phyloP scores from a whole-genome alignment of 768 basidiomycete genomes.

The Boletales sp. region DNA sequence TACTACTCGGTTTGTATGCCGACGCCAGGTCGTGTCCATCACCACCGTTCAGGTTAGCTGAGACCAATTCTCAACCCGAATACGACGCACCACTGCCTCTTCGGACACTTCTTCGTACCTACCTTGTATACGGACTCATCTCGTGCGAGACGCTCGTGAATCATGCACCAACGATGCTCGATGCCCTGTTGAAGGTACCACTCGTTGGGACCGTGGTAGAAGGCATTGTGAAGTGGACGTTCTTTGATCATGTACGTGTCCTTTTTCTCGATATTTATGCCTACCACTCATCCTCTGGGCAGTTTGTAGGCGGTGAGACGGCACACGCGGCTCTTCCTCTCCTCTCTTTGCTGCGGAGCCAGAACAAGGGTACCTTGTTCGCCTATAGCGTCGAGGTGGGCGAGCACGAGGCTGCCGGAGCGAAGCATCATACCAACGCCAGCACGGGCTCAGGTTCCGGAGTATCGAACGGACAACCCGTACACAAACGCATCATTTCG shows the following conservation, averaged over 20 bases:
- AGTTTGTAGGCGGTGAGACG: conserved; percentile 91
- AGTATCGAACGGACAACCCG: conserved; percentile 22
- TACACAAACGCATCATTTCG: conserved; percentile 61
- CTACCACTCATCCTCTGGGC: not conserved
- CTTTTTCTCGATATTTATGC: not conserved
- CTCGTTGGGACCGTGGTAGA: conserved; percentile 61
- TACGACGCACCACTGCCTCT: conserved; percentile 23
- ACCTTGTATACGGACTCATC: conserved; percentile 78
- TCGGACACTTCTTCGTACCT: conserved; percentile 57
- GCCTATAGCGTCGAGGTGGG: conserved; percentile 87
- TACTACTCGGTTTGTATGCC: conserved; percentile 18
- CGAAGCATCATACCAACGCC: no score
- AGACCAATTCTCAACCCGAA: not conserved
- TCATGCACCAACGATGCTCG: conserved; percentile 62
- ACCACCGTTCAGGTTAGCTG: conserved; percentile 15
- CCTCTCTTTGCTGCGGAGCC: conserved; percentile 55
- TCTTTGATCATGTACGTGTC: conserved; percentile 72
- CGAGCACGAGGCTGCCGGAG: conserved; percentile 45
- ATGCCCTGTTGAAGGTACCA: conserved; percentile 46
- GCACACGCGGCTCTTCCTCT: conserved; percentile 65
- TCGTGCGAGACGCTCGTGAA: conserved; percentile 78
- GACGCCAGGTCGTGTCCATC: conserved; percentile 26
- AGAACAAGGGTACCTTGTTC: conserved; percentile 74
- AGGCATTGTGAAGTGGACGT: conserved; percentile 69
- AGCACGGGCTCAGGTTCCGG: conserved; percentile 1